Conservation (phyloP, 257 asterid species). For the Plantago ovata region DNA sequence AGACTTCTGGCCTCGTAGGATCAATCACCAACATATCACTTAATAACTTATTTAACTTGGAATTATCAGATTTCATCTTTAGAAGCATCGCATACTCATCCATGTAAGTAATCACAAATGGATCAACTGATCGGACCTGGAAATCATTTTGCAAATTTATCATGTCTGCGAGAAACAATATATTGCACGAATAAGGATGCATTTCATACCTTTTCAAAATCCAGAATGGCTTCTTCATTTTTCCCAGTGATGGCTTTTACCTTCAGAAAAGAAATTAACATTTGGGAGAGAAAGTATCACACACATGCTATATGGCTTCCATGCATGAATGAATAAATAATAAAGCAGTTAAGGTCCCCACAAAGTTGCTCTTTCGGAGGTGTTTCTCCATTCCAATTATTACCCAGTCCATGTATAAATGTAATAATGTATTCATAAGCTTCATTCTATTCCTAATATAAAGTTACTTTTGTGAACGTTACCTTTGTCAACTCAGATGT, state of each 20-base stretch:
- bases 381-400: too few relatives aligned
- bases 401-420: too few relatives aligned
- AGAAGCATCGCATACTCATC: conserved; percentile 99
- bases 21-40: conserved; percentile 80
- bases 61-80: conserved; percentile 68
- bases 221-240: conserved; percentile 82
- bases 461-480: background rate
- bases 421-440: too few relatives aligned
- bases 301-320: conserved; percentile 16
- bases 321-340: conserved; percentile 4
- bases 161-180: conserved; percentile 7
- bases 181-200: conserved; percentile 10
- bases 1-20: conserved; percentile 89
- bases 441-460: conserved; percentile 10
- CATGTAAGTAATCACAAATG: conserved; percentile 78
- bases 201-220: conserved; percentile 77
- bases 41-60: conserved; percentile 77
- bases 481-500: too few relatives aligned
- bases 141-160: conserved; percentile 23
- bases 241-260: conserved; percentile 86
- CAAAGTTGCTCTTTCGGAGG: background rate
- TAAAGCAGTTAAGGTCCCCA: conserved; percentile 4
- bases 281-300: conserved; percentile 12
- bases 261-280: conserved; percentile 36
- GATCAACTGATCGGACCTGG: conserved; percentile 86